phyloP scores from a whole-genome alignment of 2,329 filamentous ascomycete species.

The Ceratocystis eucalypticola region DNA sequence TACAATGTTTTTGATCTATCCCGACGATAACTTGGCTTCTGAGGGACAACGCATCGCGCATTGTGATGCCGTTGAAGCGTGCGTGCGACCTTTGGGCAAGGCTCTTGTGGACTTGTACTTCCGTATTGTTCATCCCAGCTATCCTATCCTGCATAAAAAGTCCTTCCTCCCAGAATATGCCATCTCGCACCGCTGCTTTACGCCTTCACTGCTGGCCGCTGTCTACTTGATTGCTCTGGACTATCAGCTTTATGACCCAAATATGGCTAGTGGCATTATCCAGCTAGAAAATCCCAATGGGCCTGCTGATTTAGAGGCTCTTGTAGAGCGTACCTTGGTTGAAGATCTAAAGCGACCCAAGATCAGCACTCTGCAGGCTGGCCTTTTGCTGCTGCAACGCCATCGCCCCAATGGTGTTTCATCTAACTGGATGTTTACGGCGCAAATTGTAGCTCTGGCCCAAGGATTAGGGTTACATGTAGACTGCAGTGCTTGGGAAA shows the following conservation, averaged over 20 bases:
- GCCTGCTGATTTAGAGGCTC: slow-evolving; percentile 25
- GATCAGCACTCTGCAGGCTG: slow-evolving; percentile 33
- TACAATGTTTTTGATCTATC: slow-evolving; percentile 28
- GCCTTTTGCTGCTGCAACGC: slow-evolving; percentile 31
- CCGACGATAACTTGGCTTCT: slow-evolving; percentile 27
- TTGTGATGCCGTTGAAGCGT: slow-evolving; percentile 40
- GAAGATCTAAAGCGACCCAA: slow-evolving; percentile 30
- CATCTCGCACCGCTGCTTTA: slow-evolving; percentile 37
- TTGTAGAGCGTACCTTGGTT: slow-evolving; percentile 27
- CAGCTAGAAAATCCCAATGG: slow-evolving; percentile 29
- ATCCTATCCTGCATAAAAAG: slow-evolving; percentile 39
- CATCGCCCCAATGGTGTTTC: slow-evolving; percentile 25
- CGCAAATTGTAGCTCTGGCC: slow-evolving; percentile 33
- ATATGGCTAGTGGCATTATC: slow-evolving; percentile 26
- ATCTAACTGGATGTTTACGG: slow-evolving; percentile 26
- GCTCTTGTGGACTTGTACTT: slow-evolving; percentile 48
- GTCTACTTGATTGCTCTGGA: slow-evolving; percentile 40
- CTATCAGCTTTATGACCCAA: slow-evolving; percentile 37
- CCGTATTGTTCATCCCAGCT: slow-evolving; percentile 38
- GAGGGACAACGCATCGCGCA: slow-evolving; percentile 31
- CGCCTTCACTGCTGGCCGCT: slow-evolving; percentile 36
- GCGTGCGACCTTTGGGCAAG: slow-evolving; percentile 35
- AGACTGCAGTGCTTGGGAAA: slow-evolving; percentile 40
- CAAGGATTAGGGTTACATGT: slow-evolving; percentile 38
- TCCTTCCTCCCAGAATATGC: slow-evolving; percentile 40